Evolutionary conservation across 2,329 filamentous ascomycete genomes (phyloP).

Genomic region (Aspergillus sp.): DNA sequence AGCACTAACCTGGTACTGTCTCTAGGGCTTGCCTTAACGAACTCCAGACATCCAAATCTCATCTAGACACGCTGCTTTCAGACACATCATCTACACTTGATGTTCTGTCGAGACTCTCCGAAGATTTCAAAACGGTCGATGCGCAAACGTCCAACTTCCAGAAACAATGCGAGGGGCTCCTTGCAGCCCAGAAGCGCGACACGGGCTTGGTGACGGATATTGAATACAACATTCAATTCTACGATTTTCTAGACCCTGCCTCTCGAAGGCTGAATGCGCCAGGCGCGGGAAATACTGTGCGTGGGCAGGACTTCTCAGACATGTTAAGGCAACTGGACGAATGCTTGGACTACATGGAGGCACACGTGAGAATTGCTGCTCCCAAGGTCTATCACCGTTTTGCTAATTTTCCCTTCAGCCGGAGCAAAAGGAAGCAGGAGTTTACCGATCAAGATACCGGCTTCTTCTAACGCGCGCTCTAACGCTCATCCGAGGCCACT

Average conservation of each 20-base stretch:
- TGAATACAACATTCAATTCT: slow-evolving; percentile 88
- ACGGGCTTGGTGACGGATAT: slow-evolving; percentile 79
- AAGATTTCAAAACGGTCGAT: slow-evolving; percentile 85
- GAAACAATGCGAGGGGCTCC: slow-evolving; percentile 82
- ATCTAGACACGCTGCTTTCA: slow-evolving; percentile 74
- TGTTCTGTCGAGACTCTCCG: slow-evolving; percentile 74
- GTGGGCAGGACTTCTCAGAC: slow-evolving; percentile 79
- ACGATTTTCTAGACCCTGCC: slow-evolving; percentile 87
- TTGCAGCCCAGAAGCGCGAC: slow-evolving; percentile 77
- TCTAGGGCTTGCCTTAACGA: slow-evolving; percentile 75
- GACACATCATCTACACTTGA: slow-evolving; percentile 75
- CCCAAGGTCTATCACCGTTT: neutral
- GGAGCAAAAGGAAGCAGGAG: slow-evolving; percentile 80
- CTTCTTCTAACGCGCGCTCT: slow-evolving; percentile 71
- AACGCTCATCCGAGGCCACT: slow-evolving; percentile 66
- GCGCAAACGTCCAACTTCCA: slow-evolving; percentile 90
- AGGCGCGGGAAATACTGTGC: slow-evolving; percentile 80
- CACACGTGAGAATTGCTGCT: slow-evolving; percentile 62
- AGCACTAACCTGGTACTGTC: slow-evolving; percentile 9
- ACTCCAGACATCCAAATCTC: slow-evolving; percentile 74
- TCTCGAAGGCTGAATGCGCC: slow-evolving; percentile 89
- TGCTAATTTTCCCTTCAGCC: slow-evolving; percentile 50
- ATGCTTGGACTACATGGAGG: slow-evolving; percentile 89
- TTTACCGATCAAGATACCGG: slow-evolving; percentile 84
- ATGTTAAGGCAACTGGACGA: slow-evolving; percentile 85